Evolutionary conservation across 2,329 filamentous ascomycete species (phyloP).

Genomic region (Fusarium liriodendri): DNA sequence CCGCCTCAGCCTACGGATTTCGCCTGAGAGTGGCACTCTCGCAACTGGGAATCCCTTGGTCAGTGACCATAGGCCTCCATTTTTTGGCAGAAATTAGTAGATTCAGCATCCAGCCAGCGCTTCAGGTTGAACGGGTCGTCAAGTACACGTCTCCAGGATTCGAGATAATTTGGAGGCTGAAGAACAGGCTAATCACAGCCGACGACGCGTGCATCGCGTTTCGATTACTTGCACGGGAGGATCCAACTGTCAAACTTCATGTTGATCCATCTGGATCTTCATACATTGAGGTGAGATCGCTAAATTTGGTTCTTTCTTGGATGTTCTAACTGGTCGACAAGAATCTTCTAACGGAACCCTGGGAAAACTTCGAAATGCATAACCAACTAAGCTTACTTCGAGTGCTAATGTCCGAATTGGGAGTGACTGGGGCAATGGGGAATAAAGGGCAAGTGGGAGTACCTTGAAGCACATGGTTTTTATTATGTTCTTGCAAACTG

Average conservation of each 20-base stretch:
- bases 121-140: background rate
- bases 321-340: background rate
- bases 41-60: background rate
- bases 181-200: background rate
- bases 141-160: constrained; percentile 10
- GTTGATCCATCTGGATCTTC: background rate
- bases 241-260: background rate
- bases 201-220: background rate
- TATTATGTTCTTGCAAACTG: background rate
- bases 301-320: accelerated
- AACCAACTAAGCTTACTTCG: background rate
- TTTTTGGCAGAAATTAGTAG: background rate
- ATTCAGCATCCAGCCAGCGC: background rate
- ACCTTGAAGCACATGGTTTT: accelerated
- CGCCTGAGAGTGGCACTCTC: background rate
- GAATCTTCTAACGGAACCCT: accelerated
- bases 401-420: background rate
- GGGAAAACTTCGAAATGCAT: accelerated
- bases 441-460: background rate
- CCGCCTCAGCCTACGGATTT: background rate
- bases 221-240: background rate
- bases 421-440: background rate
- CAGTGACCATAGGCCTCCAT: background rate
- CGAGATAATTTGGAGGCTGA: background rate
- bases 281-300: background rate